phyloP scores from a whole-genome alignment of 2,329 filamentous ascomycete genomes.

The Fusarium sp. region DNA sequence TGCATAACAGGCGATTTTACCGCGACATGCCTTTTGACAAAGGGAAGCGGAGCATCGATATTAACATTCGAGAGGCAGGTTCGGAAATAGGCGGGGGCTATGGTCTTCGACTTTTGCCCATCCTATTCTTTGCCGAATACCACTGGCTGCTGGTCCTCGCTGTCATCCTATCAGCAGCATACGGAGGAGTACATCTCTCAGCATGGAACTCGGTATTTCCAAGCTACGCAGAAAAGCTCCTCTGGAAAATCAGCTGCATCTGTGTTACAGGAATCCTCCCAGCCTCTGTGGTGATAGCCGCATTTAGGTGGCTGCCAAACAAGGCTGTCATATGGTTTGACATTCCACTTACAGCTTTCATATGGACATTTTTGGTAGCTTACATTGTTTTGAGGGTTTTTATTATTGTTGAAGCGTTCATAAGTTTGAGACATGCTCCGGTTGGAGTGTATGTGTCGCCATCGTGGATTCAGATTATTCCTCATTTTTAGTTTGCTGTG shows the following conservation, averaged over 20 bases:
- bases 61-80: background rate
- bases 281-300: background rate
- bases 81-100: too few relatives aligned
- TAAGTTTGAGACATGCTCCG: slow-evolving; percentile 3
- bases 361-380: background rate
- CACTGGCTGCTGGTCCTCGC: background rate
- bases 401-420: slow-evolving; percentile 1
- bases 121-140: background rate
- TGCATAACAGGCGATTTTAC: background rate
- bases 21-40: background rate
- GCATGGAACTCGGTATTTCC: background rate
- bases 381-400: background rate
- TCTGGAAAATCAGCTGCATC: background rate
- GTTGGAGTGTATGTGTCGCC: slow-evolving; percentile 1
- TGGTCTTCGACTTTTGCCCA: background rate
- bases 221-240: background rate
- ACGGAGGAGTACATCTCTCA: background rate
- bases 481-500: background rate
- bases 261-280: background rate
- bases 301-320: background rate
- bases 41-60: background rate
- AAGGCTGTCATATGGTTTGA: background rate
- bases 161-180: background rate
- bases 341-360: background rate
- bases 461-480: slow-evolving; percentile 6